Evolutionary conservation across 371 early-diverging fungal species (phyloP).

Genomic region (Amoeboaphelidium protococcarum): DNA sequence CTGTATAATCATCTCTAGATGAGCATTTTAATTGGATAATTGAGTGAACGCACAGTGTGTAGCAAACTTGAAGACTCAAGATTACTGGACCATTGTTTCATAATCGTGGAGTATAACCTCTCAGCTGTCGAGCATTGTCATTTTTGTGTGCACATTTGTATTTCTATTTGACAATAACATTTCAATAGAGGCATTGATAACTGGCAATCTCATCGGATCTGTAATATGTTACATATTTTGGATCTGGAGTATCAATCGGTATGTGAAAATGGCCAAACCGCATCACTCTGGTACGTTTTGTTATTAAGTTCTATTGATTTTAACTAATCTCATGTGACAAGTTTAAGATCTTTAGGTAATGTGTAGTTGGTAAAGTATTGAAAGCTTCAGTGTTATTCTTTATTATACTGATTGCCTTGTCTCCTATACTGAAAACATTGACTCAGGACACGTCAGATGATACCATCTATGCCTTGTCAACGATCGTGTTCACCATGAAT

Average conservation of each 20-base stretch:
- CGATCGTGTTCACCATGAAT: constrained; percentile 50
- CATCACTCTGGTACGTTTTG: too few species aligned
- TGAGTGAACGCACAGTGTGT: not conserved
- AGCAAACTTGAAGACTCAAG: constrained; percentile 11
- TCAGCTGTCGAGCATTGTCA: constrained; percentile 48
- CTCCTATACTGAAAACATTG: constrained; percentile 71
- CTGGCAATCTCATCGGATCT: constrained; percentile 24
- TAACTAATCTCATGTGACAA: too few species aligned
- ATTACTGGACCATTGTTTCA: constrained; percentile 11
- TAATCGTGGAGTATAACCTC: constrained; percentile 29
- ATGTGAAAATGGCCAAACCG: too few species aligned
- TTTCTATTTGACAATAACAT: constrained; percentile 27
- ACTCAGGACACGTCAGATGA: constrained; percentile 70
- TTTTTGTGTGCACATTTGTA: constrained; percentile 64
- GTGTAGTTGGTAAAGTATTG: constrained; percentile 4
- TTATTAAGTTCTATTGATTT: too few species aligned
- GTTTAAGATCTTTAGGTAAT: too few species aligned
- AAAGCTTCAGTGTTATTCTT: constrained; percentile 50
- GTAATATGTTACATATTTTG: constrained; percentile 34
- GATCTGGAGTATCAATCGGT: constrained; percentile 27
- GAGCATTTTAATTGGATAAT: too few species aligned
- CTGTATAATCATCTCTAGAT: too few species aligned
- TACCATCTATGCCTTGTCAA: constrained; percentile 77
- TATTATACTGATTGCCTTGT: constrained; percentile 47
- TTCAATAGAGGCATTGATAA: constrained; percentile 27